phyloP scores from a whole-genome alignment of 805 yeast genomes.

The Kluyveromyces dobzhanskii region DNA sequence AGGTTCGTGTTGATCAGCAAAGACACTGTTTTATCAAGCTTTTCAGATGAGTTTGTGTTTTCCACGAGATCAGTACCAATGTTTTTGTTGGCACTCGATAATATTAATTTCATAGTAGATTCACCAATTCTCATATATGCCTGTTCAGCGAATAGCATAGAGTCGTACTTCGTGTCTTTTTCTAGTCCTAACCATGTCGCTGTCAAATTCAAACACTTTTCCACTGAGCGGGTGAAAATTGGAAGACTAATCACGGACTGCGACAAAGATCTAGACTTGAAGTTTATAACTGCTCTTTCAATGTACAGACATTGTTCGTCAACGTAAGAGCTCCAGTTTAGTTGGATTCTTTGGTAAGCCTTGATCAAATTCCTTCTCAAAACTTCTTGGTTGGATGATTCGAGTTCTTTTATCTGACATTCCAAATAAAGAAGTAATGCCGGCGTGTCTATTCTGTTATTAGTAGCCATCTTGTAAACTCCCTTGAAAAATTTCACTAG shows the following conservation, averaged over 20 bases:
- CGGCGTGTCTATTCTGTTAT: constrained; percentile 35
- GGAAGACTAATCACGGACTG: constrained; percentile 42
- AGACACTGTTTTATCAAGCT: constrained; percentile 34
- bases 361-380: constrained; percentile 42
- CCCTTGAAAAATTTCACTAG: constrained; percentile 21
- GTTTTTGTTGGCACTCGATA: constrained; percentile 14
- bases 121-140: constrained; percentile 25
- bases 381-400: constrained; percentile 58
- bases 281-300: constrained; percentile 27
- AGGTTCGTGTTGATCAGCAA: constrained; percentile 48
- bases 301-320: constrained; percentile 43
- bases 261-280: constrained; percentile 33
- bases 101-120: constrained; percentile 26
- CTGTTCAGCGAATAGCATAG: constrained; percentile 20
- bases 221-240: constrained; percentile 35
- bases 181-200: neutral
- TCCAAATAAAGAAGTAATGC: constrained; percentile 37
- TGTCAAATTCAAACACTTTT: constrained; percentile 20
- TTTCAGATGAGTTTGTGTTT: constrained; percentile 6
- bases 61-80: neutral
- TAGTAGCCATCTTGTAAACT: constrained; percentile 30
- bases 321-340: constrained; percentile 52
- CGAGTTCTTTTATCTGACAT: constrained; percentile 26
- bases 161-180: constrained; percentile 7
- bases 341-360: constrained; percentile 41